Evolutionary conservation across 1,284 basidiomycete genomes (phyloP).

Genomic region (Schizophyllum commune): DNA sequence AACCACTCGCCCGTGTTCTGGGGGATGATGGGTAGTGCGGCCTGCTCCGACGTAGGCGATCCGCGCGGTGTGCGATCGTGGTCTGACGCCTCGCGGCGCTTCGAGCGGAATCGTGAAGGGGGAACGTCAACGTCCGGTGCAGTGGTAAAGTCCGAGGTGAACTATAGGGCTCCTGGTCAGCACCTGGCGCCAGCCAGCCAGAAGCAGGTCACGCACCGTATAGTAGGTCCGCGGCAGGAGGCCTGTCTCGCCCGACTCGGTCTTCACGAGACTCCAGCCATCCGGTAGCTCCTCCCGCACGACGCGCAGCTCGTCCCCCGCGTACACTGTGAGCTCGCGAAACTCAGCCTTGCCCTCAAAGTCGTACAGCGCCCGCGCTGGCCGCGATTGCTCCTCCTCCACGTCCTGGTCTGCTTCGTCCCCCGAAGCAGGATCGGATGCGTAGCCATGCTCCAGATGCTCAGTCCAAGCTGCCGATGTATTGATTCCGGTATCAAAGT

Average conservation of each 20-base stretch:
- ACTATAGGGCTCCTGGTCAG: constrained; percentile 28
- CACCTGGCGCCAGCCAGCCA: not conserved
- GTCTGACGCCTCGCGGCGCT: constrained; percentile 31
- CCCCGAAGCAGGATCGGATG: constrained; percentile 28
- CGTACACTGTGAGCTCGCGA: constrained; percentile 55
- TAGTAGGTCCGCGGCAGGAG: constrained; percentile 67
- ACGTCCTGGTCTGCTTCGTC: constrained; percentile 19
- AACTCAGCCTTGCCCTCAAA: constrained; percentile 71
- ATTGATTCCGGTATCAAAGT: constrained; percentile 72
- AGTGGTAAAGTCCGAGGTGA: constrained; percentile 51
- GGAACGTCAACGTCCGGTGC: constrained; percentile 29
- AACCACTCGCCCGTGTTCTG: constrained; percentile 76
- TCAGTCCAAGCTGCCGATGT: constrained; percentile 69
- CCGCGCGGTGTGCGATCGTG: constrained; percentile 47
- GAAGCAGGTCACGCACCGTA: constrained; percentile 38
- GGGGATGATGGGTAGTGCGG: constrained; percentile 43
- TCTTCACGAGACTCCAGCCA: constrained; percentile 67
- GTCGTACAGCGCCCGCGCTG: constrained; percentile 59
- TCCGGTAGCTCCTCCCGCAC: constrained; percentile 60
- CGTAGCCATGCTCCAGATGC: constrained; percentile 37
- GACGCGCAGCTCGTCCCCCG: constrained; percentile 59
- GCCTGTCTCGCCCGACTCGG: constrained; percentile 50
- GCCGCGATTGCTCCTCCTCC: constrained; percentile 31
- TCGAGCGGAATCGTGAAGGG: constrained; percentile 20
- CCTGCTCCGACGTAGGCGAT: constrained; percentile 30